Conservation (phyloP, 2,329 filamentous ascomycete species). For the Geoglossum cookeanum region DNA sequence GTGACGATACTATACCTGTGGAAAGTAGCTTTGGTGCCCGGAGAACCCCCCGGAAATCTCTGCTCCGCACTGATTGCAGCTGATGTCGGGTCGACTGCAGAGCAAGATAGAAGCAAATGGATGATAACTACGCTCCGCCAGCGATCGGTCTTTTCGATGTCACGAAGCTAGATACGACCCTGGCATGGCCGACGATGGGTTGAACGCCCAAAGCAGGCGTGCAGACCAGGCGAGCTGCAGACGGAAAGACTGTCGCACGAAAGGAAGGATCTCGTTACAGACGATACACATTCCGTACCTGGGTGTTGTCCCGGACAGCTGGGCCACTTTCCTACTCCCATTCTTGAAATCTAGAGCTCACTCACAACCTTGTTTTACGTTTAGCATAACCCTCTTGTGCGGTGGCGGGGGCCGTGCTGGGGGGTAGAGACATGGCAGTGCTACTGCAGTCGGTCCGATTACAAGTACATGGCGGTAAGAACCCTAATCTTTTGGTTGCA, state of each 20-base stretch:
- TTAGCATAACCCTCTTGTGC: conserved; percentile 16
- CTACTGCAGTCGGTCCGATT: conserved; percentile 40
- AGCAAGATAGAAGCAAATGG: too few species aligned
- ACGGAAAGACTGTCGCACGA: not conserved
- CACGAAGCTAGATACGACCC: conserved; percentile 39
- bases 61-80: too few species aligned
- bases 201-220: conserved; percentile 35
- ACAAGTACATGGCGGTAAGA: conserved; percentile 33
- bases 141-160: conserved; percentile 40
- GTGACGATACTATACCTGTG: too few species aligned
- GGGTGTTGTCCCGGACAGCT: conserved; percentile 38
- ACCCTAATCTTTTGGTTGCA: not conserved
- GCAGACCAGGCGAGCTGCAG: not conserved
- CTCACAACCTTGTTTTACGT: conserved; percentile 26
- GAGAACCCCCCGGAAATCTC: too few species aligned
- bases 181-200: conserved; percentile 42
- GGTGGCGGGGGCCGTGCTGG: conserved; percentile 39
- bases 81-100: too few species aligned
- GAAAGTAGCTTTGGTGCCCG: too few species aligned
- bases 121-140: too few species aligned
- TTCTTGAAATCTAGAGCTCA: conserved; percentile 38
- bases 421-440: conserved; percentile 39
- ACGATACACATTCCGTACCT: conserved; percentile 29
- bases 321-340: conserved; percentile 39
- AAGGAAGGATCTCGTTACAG: not conserved